Evolutionary conservation across 2,329 filamentous ascomycete species (phyloP).

Genomic region (Xenosphaeropsis pyriputrescens): DNA sequence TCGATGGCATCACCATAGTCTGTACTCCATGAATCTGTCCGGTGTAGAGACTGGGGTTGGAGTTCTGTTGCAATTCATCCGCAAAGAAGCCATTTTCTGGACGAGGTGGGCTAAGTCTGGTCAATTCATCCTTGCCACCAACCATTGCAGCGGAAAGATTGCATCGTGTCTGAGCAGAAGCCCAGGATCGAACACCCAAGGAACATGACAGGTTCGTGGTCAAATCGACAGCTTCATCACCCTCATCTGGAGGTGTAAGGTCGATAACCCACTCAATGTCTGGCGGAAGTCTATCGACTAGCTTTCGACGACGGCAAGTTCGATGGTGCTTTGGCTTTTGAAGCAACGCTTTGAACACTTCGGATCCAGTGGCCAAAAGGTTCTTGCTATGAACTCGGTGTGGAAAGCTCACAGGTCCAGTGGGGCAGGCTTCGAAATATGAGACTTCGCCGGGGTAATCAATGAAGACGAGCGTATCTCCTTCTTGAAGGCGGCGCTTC

Average conservation of each 20-base stretch:
- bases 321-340: conserved; percentile 25
- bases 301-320: conserved; percentile 19
- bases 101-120: neutral
- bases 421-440: conserved; percentile 10
- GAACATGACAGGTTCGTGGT: conserved; percentile 44
- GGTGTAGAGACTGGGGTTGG: too few relatives aligned
- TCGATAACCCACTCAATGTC: conserved; percentile 45
- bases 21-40: too few relatives aligned
- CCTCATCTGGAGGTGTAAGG: conserved; percentile 44
- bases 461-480: conserved; percentile 30
- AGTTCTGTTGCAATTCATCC: too few relatives aligned
- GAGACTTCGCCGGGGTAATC: conserved; percentile 16
- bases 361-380: conserved; percentile 29
- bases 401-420: conserved; percentile 21
- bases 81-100: neutral
- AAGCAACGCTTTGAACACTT: conserved; percentile 30
- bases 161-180: conserved; percentile 22
- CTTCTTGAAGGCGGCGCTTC: conserved; percentile 11
- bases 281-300: conserved; percentile 19
- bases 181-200: conserved; percentile 39
- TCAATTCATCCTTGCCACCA: conserved; percentile 30
- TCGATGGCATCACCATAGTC: neutral
- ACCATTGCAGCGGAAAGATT: conserved; percentile 23
- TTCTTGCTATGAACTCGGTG: conserved; percentile 30
- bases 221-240: conserved; percentile 45